Evolutionary conservation across 2,329 filamentous ascomycete genomes (phyloP), one percentile per base, ranked within the genome.

Genomic region (Ceratocystis diversiconidia): DNA sequence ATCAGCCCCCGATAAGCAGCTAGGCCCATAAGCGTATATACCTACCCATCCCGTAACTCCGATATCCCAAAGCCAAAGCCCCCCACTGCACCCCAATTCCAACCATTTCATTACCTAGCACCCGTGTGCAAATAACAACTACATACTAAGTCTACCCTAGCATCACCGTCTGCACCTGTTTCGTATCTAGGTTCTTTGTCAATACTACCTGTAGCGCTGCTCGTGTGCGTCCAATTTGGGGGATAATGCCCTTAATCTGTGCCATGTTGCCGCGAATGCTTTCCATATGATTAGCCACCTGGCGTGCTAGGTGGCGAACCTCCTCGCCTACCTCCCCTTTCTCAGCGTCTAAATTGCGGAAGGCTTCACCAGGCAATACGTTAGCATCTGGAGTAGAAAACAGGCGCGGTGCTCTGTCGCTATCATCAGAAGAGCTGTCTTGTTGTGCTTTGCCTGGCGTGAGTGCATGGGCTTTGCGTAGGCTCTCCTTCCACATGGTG

Each of bases 261-360:
- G 76, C 73, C 48, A 84, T 73, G 70, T 85, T 85, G 55, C 74
- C 74, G 65, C 74, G 75, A 71, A 85, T 79, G 69, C 80, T 84
- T 67, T 84, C 80, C 73, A 83, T 79, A 68, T 85, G 82, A 63
- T 72, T 81, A 10, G 75, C 74, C 19, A 85, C 75, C 71, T 83
- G 80, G 44, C 50, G 28, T 5, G 66, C 64, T 10, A 60, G 59
- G 41, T 61, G 32, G 28, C 67, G 62, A 44, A 67, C 17, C 36
- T 65, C 66, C 4, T 57, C 65, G 36, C 68, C 66, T 5, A 59
- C 52, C 22, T 63, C 50, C 66, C 69, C n/a, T 69, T 68, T 62
- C 74, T 77, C 0, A 79, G 79, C 17, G 78, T 79, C 17, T 84
- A 73, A 1, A 75, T 75, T 69, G 83, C 59, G 46, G 17, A 66